Evolutionary conservation across 1,284 basidiomycete genomes (phyloP), one percentile per base, ranked within the genome.

Genomic region (Ustilago loliicola): DNA sequence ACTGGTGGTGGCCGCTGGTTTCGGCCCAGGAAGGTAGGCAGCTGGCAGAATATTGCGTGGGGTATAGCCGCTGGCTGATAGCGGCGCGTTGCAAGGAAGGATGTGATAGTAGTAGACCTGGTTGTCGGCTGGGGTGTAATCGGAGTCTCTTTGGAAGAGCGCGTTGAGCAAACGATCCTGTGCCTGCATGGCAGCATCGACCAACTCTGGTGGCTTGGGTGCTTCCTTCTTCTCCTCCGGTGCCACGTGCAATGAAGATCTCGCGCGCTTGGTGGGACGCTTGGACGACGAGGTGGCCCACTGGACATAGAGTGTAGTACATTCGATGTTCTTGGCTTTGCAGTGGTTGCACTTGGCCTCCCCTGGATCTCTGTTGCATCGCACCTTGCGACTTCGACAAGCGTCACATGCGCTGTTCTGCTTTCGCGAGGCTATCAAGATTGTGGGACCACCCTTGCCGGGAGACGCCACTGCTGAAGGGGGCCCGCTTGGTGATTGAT

Each of bases 341-440:
- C 82, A 83, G 57, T 83, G 79, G 45, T 61, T 65, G 66, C 82
- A 82, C 69, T 78, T 82, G 38, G 45, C 65, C 54, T 82, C 76
- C 36, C 79, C 77, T 21, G 69, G 65, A 17, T 77, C 67, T 57
- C 72, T 23, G 36, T 80, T 75, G 66, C 82, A 83, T 19, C 73
- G 66, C 4, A 83, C 81, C 62, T 83, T 83, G 45, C 82, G 72
- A 34, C 76, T 75, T 50, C 82, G 61, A 40, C 82, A 83, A 10
- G 80, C 77, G 54, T 83, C 82, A 60, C 82, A 83, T 3, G 80
- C 77, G 29, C 67, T 74, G 51, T 83, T 83, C 62, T 83, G 82
- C 69, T 82, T 82, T 21, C 82, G 74, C 25, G 79, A 76, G 17
- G 73, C 76, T 63, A 77, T 70, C 51, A 77, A 42, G 21, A 73